A percentile compares a stretch with the other conserved stretches of the same genome.
These are phyloP conservation scores for Eragrostis nindensis DNA, from an alignment of 176 grass and related monocot genomes.

Conservation along the genomic window DNA sequence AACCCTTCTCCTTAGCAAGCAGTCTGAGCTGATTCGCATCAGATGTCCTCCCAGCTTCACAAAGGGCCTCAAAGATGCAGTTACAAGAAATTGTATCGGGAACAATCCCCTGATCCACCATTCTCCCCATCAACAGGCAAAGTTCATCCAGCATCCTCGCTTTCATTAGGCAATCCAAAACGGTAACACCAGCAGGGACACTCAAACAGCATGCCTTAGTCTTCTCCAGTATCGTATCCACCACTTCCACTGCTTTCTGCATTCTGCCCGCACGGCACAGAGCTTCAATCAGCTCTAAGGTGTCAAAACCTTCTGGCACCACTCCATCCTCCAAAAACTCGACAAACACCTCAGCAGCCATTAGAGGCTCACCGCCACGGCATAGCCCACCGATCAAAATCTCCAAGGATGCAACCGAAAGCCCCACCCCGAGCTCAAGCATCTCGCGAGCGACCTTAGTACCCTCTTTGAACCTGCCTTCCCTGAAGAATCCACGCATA, in stretches of 20 bases:
- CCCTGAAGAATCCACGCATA: constrained; percentile 74
- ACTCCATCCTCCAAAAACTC: constrained; percentile 54
- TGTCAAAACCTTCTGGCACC: constrained; percentile 71
- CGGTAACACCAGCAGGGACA: constrained; percentile 55
- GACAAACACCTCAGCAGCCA: constrained; percentile 56
- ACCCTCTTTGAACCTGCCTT: constrained; percentile 61
- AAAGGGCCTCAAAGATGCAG: constrained; percentile 68
- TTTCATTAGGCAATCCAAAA: constrained; percentile 62
- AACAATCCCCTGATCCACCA: constrained; percentile 56
- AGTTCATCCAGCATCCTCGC: constrained; percentile 44
- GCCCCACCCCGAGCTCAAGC: constrained; percentile 60
- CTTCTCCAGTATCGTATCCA: constrained; percentile 59
- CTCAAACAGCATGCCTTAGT: constrained; percentile 37
- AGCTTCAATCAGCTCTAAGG: constrained; percentile 52
- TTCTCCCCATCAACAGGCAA: constrained; percentile 58
- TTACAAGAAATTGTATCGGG: constrained; percentile 64
- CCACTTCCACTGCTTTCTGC: constrained; percentile 60
- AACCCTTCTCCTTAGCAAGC: constrained; percentile 63
- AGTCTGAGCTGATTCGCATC: constrained; percentile 58
- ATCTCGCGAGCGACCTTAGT: constrained; percentile 71
- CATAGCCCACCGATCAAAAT: constrained; percentile 73
- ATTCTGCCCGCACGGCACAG: constrained; percentile 47
- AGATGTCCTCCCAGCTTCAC: constrained; percentile 49
- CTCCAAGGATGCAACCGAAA: constrained; percentile 62
- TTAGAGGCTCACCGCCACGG: constrained; percentile 31